Evolutionary conservation across 106 monocot genomes (phyloP), one percentile per base, ranked within the genome.

Genomic region (Dioscorea dumetorum): DNA sequence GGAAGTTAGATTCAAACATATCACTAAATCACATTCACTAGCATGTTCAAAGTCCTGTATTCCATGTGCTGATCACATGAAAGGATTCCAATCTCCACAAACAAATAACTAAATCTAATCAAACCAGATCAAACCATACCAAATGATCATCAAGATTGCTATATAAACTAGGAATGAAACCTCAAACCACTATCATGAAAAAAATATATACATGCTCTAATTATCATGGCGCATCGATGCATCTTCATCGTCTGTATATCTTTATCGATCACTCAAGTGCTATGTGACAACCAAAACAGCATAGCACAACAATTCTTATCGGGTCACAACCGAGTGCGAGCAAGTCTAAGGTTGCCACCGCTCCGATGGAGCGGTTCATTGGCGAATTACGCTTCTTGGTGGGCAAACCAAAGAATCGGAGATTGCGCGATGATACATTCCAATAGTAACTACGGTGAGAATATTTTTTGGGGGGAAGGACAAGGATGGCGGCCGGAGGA

Each of bases 401-500:
- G 69, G 68, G 69, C 76, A 12, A 52, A 50, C 24, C 61, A 63
- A 54, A 22, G 69, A 24, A 24, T 41, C 7, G 62, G 34, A 19
- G 73, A 73, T 62, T 73, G 72, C 67, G 32, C 2, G 14, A 6
- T 78, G 22, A 15, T 62, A 21, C 73, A 78, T 50, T 68, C 67
- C 22, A 19, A 58, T 3, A 48, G 49, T 24, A 56, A 62, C 19
- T 77, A 71, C 67, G 78, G 73, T 18, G 78, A 78, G 73, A 78
- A 78, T 63, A 58, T 78, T 1, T 78, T 68, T 62, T 78, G 78
- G 72, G 73, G 73, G 33, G 50, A 22, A 8, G 67, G 78, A 3
- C 5, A 23, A 54, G 22, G 11, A 20, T 72, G 73, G 78, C 32
- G 17, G 34, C 60, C 72, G 34, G 33, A 57, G 0, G 73, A 73